Base-by-base conservation (phyloP, 257 asterid species). In the Solanum clarkiae region DNA sequence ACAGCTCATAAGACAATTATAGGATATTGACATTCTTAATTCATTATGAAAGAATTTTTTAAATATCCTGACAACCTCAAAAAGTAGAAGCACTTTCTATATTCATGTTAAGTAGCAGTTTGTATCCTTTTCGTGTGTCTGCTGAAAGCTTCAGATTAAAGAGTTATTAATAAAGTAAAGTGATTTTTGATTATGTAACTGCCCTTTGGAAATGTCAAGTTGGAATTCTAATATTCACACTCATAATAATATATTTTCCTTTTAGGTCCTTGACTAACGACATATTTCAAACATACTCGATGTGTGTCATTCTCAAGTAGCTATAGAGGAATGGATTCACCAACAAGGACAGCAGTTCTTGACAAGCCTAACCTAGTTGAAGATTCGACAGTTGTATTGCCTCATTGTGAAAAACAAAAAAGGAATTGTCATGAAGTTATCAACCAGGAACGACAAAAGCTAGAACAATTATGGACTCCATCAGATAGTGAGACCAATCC, bases 341-440 rank as follows among this genome's bases (percentile, higher is more conserved):
- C 91, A 84, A 74, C 91, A 8, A 44, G 89, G 56, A 20, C 87
- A 71, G 74, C 66, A 24, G 20, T 6, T 60, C 84, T 80, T 13
- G 89, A 84, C 79, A 89, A 89, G 26, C 84, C 90, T 9, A 82
- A 47, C 57, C 72, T 72, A 14, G 68, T 87, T 8, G 96, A 93
- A 74, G 98, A 89, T 17, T 96, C 98, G 98, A 94, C 93, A 14
- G 17, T 93, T 32, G 99, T 96, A 65, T 55, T 93, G 86, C 96
- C 93, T 42, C 94, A 97, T 55, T 91, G 92, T 51, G 94, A 95
- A 32, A 96, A 89, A 88, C 93, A 87, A 82, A 90, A 72, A 40
- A 82, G 86, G 82, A 54, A 13, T 53, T 60, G 65, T 2, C 86
- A 70, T 62, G 89, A 89, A 84, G 74, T 77, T 56, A 59, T 80